Conservation (phyloP, 441 rosid species). For the Isatis lusitanica region DNA sequence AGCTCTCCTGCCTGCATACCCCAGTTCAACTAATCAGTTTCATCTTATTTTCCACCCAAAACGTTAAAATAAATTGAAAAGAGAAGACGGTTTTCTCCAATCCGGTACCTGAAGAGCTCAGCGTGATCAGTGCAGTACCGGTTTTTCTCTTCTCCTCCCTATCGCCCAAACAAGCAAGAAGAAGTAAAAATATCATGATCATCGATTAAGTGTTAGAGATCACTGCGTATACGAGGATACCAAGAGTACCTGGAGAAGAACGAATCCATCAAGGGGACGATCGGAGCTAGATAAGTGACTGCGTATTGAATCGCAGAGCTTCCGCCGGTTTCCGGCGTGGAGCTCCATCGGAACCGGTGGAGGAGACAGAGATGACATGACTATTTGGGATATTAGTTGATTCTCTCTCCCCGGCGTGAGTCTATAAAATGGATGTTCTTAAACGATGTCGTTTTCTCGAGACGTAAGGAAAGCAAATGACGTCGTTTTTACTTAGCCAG, state of each 20-base stretch:
- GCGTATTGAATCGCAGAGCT: conserved; percentile 58
- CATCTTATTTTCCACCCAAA: background rate
- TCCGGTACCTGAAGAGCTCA: conserved; percentile 78
- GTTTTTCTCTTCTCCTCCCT: conserved; percentile 87
- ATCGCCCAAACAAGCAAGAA: background rate
- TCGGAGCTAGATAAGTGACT: conserved; percentile 45
- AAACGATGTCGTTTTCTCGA: background rate
- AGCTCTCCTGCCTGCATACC: conserved; percentile 79
- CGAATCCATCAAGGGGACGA: conserved; percentile 67
- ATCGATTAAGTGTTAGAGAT: background rate
- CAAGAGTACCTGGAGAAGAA: conserved; percentile 60
- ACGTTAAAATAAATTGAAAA: background rate
- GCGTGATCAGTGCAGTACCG: conserved; percentile 88
- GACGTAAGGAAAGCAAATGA: background rate
- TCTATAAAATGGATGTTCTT: background rate
- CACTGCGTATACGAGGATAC: background rate
- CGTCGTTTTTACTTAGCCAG: background rate
- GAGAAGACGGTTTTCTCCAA: background rate
- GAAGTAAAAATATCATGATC: background rate
- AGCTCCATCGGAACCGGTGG: conserved; percentile 73
- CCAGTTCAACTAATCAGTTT: conserved; percentile 6
- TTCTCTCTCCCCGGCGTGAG: background rate
- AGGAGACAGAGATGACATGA: conserved; percentile 57
- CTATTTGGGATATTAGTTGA: background rate
- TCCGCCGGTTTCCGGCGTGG: conserved; percentile 62